These are phyloP conservation scores for Toxicodendron radicans DNA, from an alignment of 345 rosid species.

Conservation along the genomic window DNA sequence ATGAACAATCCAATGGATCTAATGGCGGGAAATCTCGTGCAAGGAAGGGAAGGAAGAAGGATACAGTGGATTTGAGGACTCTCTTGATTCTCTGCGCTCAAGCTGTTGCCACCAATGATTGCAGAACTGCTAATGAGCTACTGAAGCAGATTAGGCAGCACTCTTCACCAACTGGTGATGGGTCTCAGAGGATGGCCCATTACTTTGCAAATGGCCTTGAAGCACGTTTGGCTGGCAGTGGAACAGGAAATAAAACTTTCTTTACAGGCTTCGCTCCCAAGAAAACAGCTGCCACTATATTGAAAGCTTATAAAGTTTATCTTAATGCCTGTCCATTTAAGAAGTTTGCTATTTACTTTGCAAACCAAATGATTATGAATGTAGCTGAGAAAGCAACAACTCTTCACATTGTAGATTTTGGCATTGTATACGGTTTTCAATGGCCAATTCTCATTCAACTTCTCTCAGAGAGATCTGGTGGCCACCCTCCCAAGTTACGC, in stretches of 20 bases:
- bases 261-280: constrained; percentile 30
- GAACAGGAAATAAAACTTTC: constrained; percentile 37
- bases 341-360: constrained; percentile 56
- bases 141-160: constrained; percentile 77
- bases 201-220: constrained; percentile 83
- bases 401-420: constrained; percentile 86
- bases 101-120: constrained; percentile 59
- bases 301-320: constrained; percentile 56
- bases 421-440: constrained; percentile 80
- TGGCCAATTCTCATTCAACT: constrained; percentile 81
- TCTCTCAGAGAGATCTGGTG: constrained; percentile 40
- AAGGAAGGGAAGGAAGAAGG: constrained; percentile 44
- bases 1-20: constrained; percentile 31
- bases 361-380: constrained; percentile 46
- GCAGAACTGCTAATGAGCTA: constrained; percentile 64
- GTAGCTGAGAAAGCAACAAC: constrained; percentile 51
- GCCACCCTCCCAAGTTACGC: constrained; percentile 60
- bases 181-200: constrained; percentile 79
- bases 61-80: constrained; percentile 65
- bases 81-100: constrained; percentile 77
- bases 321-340: constrained; percentile 58
- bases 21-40: constrained; percentile 40
- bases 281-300: constrained; percentile 58
- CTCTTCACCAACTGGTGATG: constrained; percentile 66
- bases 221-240: constrained; percentile 60